Evolutionary conservation across 495 filamentous ascomycete species (phyloP).

Genomic region (Xylaria acuta): DNA sequence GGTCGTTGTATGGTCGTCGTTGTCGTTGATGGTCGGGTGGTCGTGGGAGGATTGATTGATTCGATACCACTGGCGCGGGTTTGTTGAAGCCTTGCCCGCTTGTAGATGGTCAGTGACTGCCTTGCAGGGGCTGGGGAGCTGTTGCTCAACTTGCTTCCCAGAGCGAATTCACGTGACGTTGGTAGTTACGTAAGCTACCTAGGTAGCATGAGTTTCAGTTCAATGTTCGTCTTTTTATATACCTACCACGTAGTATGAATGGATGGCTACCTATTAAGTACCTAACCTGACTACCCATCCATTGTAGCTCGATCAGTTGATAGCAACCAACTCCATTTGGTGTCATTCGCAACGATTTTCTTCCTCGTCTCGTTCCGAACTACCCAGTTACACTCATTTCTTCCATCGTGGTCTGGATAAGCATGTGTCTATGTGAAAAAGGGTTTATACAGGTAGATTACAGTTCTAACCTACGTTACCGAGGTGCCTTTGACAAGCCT

Average conservation of each 20-base stretch:
- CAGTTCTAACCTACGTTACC: neutral
- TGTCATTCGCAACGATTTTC: neutral
- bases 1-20: too few species aligned
- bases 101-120: conserved; percentile 16
- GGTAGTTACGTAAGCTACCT: conserved; percentile 23
- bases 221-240: neutral
- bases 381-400: neutral
- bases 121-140: conserved; percentile 21
- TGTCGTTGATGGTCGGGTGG: neutral
- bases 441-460: neutral
- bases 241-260: neutral
- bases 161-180: conserved; percentile 20
- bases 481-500: conserved; percentile 1
- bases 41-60: conserved; percentile 1
- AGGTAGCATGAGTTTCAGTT: neutral
- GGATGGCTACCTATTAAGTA: neutral
- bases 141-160: neutral
- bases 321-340: neutral
- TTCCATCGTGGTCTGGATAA: neutral
- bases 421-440: neutral
- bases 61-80: neutral
- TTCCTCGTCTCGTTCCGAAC: neutral
- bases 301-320: neutral
- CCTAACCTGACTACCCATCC: too few species aligned
- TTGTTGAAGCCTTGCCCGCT: conserved; percentile 19